Percentiles rank a stretch among this genome's conserved stretches.
phyloP scores from a whole-genome alignment of 2,329 filamentous ascomycete genomes.

The Pestalotiopsis sp. region DNA sequence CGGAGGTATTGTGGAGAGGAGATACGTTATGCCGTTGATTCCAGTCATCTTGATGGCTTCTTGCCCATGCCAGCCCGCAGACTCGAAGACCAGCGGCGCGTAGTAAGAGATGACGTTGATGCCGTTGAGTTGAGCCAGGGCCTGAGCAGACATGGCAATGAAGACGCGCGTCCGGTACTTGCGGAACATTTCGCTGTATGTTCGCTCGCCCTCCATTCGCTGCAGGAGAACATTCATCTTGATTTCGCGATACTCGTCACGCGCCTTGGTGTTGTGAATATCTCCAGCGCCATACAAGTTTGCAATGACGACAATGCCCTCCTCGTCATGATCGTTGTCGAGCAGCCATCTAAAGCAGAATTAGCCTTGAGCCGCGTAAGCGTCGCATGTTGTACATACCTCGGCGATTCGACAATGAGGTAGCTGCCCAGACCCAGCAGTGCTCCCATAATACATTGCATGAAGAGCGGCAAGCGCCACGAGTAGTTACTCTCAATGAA shows the following conservation, averaged over 20 bases:
- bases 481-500: slow-evolving; percentile 84
- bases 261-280: slow-evolving; percentile 88
- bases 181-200: slow-evolving; percentile 92
- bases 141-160: slow-evolving; percentile 98
- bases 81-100: slow-evolving; percentile 93
- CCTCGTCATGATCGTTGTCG: slow-evolving; percentile 97
- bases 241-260: slow-evolving; percentile 97
- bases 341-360: slow-evolving; percentile 77
- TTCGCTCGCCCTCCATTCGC: slow-evolving; percentile 91
- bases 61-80: slow-evolving; percentile 92
- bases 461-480: slow-evolving; percentile 86
- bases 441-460: slow-evolving; percentile 94
- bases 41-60: slow-evolving; percentile 95
- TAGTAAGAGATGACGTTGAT: slow-evolving; percentile 99
- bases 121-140: slow-evolving; percentile 92
- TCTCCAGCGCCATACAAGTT: slow-evolving; percentile 96
- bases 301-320: slow-evolving; percentile 97
- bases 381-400: slow-evolving; percentile 52
- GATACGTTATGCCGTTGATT: slow-evolving; percentile 88
- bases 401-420: slow-evolving; percentile 93
- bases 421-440: slow-evolving; percentile 84
- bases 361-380: slow-evolving; percentile 6
- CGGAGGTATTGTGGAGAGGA: slow-evolving; percentile 89
- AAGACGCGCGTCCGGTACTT: slow-evolving; percentile 91
- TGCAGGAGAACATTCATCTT: slow-evolving; percentile 96